Base-by-base conservation (phyloP, 371 early-diverging fungal genomes). In the Nematocida sp. region DNA sequence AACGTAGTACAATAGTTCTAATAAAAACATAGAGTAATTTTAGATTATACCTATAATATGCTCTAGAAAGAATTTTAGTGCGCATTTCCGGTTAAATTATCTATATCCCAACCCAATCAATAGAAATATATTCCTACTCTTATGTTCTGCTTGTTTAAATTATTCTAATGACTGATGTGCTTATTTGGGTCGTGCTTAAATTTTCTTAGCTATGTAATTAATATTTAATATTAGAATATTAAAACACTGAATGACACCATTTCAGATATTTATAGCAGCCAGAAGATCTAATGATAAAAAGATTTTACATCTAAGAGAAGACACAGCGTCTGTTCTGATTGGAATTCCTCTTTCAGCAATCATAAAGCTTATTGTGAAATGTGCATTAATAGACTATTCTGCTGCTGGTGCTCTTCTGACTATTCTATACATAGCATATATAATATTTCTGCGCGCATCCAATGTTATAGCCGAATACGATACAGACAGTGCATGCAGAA, bases 381-480 rank as follows among this genome's bases (percentile, higher is more conserved):
- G 11, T 20, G 6, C n/a, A 11, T 11, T 50, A 6, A 15, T 13
- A 9, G 46, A 67, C 52, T 15, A 9, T 25, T 39, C 54, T 20
- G 54, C n/a, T 15, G 69, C 54, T 23, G 20, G 18, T 5, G 25
- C 69, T 18, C n/a, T 18, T 18, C 18, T 50, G 25, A 6, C 52
- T 47, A 15, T 67, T n/a, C 46, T 52, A 20, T 67, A 67, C 39
- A 15, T 67, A 23, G 52, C 54, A 39, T 67, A 67, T 7, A 67
- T 67, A 46, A 67, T 39, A 67, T 52, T 67, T 40, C 44, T 50
- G 5, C 15, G 69, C 13, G 69, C 54, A 6, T 46, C 46, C 13
- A 67, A 33, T 39, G 40, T 67, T 27, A 52, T 40, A n/a, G 33
- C 18, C 6, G 69, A 67, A 27, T 67, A 67, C 50, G 69, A 67